Conservation (phyloP, 2,329 filamentous ascomycete species). For the Microsporum audouinii region DNA sequence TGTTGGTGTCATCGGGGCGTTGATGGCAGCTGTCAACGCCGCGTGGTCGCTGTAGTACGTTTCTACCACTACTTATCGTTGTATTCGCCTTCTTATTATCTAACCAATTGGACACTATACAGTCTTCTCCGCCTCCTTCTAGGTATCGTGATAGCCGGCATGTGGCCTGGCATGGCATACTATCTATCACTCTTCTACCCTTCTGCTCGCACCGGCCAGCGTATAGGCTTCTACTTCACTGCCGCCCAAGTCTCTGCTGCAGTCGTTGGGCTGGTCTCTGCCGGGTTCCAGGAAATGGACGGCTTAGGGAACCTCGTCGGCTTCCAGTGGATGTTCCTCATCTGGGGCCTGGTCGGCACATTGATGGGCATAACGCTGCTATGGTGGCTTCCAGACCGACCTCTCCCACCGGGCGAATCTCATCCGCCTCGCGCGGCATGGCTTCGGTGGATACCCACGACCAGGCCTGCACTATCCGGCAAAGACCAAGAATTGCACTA, state of each 20-base stretch:
- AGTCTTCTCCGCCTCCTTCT: conserved; percentile 71
- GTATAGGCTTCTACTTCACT: conserved; percentile 82
- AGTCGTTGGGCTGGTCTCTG: conserved; percentile 78
- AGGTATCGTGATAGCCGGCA: conserved; percentile 77
- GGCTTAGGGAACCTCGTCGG: conserved; percentile 63
- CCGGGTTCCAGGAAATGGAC: conserved; percentile 87
- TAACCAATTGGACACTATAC: neutral
- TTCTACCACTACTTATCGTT: neutral
- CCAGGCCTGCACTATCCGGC: conserved; percentile 60
- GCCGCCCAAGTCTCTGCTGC: conserved; percentile 80
- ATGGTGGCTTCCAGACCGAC: conserved; percentile 86
- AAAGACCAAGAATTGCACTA: conserved; percentile 75
- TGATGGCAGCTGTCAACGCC: conserved; percentile 68
- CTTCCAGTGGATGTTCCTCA: conserved; percentile 61
- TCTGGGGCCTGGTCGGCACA: conserved; percentile 68
- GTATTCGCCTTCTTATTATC: neutral
- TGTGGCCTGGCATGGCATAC: conserved; percentile 94
- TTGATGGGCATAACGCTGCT: conserved; percentile 61
- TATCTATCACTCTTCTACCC: conserved; percentile 89
- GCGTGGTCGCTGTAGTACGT: conserved; percentile 73
- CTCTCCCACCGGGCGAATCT: conserved; percentile 38
- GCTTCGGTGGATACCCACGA: conserved; percentile 51
- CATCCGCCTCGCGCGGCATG: neutral
- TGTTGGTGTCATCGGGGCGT: conserved; percentile 71
- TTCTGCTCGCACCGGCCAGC: conserved; percentile 71